Base-by-base conservation (phyloP, 192 early-diverging fungal genomes). In the Lobulomyces angularis region DNA sequence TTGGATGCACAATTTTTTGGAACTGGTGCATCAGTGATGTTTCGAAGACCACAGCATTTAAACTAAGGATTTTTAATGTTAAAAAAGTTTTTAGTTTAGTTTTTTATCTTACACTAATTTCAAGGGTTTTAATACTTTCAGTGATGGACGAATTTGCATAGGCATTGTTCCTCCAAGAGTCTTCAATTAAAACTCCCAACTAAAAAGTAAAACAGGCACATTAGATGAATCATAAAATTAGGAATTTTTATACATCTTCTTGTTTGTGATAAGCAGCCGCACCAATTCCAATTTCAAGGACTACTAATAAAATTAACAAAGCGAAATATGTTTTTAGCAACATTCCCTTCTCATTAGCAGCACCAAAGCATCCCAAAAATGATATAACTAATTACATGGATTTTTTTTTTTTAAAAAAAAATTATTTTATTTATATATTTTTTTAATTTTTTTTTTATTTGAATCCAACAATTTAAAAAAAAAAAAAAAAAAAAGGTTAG, bases 151-250 rank as follows among this genome's bases (percentile, higher is more conserved):
- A 16, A 35, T 18, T 51, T 51, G 29, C n/a, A 27, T 2, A 43
- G 30, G 1, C 21, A 12, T 16, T 43, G 40, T n/a, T 55, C 58
- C 45, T 78, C 90, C 90, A 94, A 16, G 70, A 56, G 51, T 76
- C 74, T 7, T 76, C 62, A 21, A 89, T 48, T 17, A 87, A 65
- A 21, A 78, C 69, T 14, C 66, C 60, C 35, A 94, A 67, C 20
- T 27, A 18, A 44, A 40, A n/a, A 47, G 12, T 8, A 47, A 45
- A 14, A n/a, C n/a, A n/a, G n/a, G n/a, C n/a, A n/a, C 31, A 11
- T n/a, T 12, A n/a, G 11, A 12, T n/a, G 31, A 32, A n/a, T 32
- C 31, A 32, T 12, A n/a, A n/a, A n/a, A n/a, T n/a, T n/a, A n/a
- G n/a, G 9, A 11, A 9, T 27, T 7, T 9, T 17, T 16, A 12